These are phyloP conservation scores for Helenozyma baotianmanensis DNA, from an alignment of 805 yeast genomes.

Conservation along the genomic window DNA sequence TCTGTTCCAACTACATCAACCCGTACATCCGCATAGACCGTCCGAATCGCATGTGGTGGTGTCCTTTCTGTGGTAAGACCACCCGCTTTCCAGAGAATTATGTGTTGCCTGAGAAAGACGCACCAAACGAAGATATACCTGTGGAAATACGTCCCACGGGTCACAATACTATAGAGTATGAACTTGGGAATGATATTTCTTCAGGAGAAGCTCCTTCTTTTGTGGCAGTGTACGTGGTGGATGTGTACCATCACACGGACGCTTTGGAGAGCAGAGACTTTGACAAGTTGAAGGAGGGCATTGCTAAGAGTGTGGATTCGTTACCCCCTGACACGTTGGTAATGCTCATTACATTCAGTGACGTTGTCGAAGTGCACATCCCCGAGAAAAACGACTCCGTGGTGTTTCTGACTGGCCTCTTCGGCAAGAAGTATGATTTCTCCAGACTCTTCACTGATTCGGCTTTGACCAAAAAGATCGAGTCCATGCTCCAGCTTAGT, in stretches of 20 bases:
- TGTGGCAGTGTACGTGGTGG: slow-evolving; percentile 24
- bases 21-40: slow-evolving; percentile 28
- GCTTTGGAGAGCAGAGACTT: slow-evolving; percentile 11
- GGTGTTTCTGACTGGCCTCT: background rate
- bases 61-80: slow-evolving; percentile 31
- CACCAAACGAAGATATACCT: slow-evolving; percentile 23
- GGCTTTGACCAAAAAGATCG: background rate
- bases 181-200: slow-evolving; percentile 25
- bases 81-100: slow-evolving; percentile 19
- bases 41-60: slow-evolving; percentile 32
- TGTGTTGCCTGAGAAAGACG: slow-evolving; percentile 8
- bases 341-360: slow-evolving; percentile 27
- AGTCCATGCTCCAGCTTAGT: too few relatives aligned
- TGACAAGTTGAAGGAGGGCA: slow-evolving; percentile 11
- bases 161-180: slow-evolving; percentile 27
- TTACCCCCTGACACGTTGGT: slow-evolving; percentile 16
- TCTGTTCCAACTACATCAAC: slow-evolving; percentile 26
- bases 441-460: slow-evolving; percentile 1
- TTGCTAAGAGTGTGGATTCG: slow-evolving; percentile 9
- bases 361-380: slow-evolving; percentile 22
- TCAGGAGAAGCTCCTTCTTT: slow-evolving; percentile 1
- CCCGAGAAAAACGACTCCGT: background rate
- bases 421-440: slow-evolving; percentile 1
- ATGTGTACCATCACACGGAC: slow-evolving; percentile 27
- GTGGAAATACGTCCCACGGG: slow-evolving; percentile 20